Evolutionary conservation across 1,284 basidiomycete species (phyloP), one percentile per base, ranked within the genome.

Genomic region (Vanrija pseudolonga): DNA sequence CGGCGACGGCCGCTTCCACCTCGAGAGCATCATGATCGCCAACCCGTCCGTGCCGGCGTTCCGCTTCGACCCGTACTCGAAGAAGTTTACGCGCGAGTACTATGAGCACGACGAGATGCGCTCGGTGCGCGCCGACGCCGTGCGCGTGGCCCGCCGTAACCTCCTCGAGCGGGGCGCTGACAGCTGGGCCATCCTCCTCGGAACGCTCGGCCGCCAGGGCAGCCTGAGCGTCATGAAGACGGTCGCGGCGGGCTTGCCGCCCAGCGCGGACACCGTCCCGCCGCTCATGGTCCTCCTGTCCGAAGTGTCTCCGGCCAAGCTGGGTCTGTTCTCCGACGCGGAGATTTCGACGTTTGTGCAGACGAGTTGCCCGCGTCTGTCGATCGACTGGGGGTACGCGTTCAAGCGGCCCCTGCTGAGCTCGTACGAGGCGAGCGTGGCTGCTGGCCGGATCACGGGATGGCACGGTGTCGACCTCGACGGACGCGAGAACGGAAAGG

Each of bases 21-120:
- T 98, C 17, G 96, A 99, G 76, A 89, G 90, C 14, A 94, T 98
- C 72, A 99, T 98, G 96, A 98, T 99, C 57, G 92, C 92, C 26
- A 99, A 99, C 73, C 96, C 96, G 0, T 78, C 82, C n/a, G 83
- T 98, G 20, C 92, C 95, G 12, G 94, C 96, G 0, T 98, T 97
- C 80, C 85, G 96, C 26, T 99, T 98, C 76, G 96, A 98, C 69
- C 96, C 96, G 5, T 99, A 98, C 75, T 92, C 91, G 28, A 98
- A 98, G 75, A 94, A 94, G 68, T 82, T 99, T 54, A 98, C 95
- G 5, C 79, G 91, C 60, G 96, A 99, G 72, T 81, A 85, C 6
- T 99, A 98, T 68, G 84, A 94, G 68, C 93, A 98, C 68, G 77
- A 79, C 17, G 86, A 91, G 78, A 98, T 98, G 96, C 83, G 85